Evolutionary conservation across 2,329 filamentous ascomycete species (phyloP).

Genomic region (Biscogniauxia mediterranea): DNA sequence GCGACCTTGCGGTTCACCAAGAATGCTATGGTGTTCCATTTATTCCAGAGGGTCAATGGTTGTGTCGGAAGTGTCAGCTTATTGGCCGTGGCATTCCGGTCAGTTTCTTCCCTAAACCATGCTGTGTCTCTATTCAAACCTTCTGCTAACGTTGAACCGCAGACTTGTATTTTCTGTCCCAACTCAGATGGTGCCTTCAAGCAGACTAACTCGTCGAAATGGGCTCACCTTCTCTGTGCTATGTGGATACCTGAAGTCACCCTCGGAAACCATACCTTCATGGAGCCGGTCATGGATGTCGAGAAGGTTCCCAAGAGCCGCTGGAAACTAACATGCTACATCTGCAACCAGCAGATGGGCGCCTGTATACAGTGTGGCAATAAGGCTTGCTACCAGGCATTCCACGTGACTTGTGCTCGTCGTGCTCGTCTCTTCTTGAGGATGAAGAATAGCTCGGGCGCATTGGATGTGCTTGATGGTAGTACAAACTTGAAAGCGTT

Average conservation of each 20-base stretch:
- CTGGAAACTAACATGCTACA: constrained; percentile 94
- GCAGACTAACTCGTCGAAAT: constrained; percentile 93
- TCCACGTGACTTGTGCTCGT: constrained; percentile 94
- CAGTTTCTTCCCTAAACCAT: constrained; percentile 36
- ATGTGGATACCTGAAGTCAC: constrained; percentile 99
- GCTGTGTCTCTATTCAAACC: constrained; percentile 1
- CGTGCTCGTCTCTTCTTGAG: constrained; percentile 84
- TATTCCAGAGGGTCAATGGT: constrained; percentile 97
- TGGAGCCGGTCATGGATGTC: constrained; percentile 97
- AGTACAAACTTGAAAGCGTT: constrained; percentile 86
- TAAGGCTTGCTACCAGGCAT: constrained; percentile 94
- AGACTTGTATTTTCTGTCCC: constrained; percentile 97
- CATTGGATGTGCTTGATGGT: constrained; percentile 73
- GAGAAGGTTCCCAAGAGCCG: constrained; percentile 94
- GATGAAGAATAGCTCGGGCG: constrained; percentile 91
- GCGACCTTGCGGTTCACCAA: constrained; percentile 95
- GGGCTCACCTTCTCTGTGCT: constrained; percentile 93
- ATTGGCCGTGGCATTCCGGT: constrained; percentile 88
- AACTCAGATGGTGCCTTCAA: constrained; percentile 98
- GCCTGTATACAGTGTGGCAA: constrained; percentile 98
- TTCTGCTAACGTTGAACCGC: constrained; percentile 14
- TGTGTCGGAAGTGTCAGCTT: constrained; percentile 93
- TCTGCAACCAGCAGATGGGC: constrained; percentile 96
- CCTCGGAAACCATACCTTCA: constrained; percentile 92
- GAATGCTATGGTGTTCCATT: constrained; percentile 99